Base-by-base conservation (phyloP, 179 eudicot genomes). In the Patellifolia procumbens region DNA sequence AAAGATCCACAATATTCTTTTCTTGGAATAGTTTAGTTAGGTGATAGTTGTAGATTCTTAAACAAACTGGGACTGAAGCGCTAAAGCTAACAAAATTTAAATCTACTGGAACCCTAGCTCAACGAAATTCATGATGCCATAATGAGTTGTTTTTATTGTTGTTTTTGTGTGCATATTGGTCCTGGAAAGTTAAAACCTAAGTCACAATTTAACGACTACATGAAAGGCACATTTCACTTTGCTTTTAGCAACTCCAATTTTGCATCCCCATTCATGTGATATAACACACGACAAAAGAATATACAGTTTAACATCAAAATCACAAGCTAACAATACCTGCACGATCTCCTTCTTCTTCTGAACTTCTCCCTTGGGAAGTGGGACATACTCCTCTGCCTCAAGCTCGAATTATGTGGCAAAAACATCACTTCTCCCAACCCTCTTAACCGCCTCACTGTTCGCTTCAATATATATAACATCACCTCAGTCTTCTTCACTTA, bases 321-420 rank as follows among this genome's bases (percentile, higher is more conserved):
- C 72, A 68, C 16, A 24, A 67, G n/a, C 37, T 4, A 46, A 0
- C 12, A 28, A 17, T 48, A 94, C 98, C 95, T 94, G 98, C 70
- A 94, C 98, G 66, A 94, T 93, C 86, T 94, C 97, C 88, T 95
- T 92, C 85, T 90, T 92, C 83, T 93, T 92, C 83, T 93, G 97
- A 84, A 95, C 99, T 85, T 95, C 99, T 83, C 99, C 97, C 80
- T 95, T 92, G 32, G 99, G 99, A 77, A 92, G 97, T 31, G 99
- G 97, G 62, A 95, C 99, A 83, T 95, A 94, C 79, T 94, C 97
- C n/a, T n/a, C n/a, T n/a, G n/a, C n/a, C n/a, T n/a, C n/a, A n/a
- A n/a, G n/a, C n/a, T n/a, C n/a, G 67, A 95, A 95, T 78, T 95
- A 97, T 29, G 99, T 92, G 45, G 99, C 99, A 87, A 95, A 95